phyloP scores from a whole-genome alignment of 139 green algal species.

The Dunaliella primolecta region DNA sequence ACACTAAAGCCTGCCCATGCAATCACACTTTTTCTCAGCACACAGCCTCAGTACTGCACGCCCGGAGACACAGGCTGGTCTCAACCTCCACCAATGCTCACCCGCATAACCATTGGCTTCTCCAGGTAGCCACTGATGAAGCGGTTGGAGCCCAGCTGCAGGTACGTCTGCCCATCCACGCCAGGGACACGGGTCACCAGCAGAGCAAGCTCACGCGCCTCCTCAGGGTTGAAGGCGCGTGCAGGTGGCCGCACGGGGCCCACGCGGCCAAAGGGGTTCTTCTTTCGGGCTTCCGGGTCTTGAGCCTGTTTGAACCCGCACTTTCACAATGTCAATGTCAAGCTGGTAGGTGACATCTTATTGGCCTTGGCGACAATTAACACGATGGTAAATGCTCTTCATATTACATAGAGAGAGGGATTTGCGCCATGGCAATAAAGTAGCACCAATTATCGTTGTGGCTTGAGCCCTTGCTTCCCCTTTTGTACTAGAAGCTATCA shows the following conservation, averaged over 20 bases:
- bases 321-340: no score
- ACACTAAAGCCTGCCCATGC: no score
- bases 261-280: constrained; percentile 61
- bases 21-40: no score
- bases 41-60: no score
- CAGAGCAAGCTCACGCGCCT: constrained; percentile 38
- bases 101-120: constrained; percentile 70
- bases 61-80: no score
- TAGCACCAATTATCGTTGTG: no score
- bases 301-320: neutral
- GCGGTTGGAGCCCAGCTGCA: constrained; percentile 35
- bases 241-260: constrained; percentile 56
- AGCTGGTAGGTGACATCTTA: no score
- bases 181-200: constrained; percentile 12
- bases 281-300: constrained; percentile 27
- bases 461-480: no score
- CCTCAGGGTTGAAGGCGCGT: constrained; percentile 62
- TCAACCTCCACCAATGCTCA: constrained; percentile 22
- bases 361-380: no score
- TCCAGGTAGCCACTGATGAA: constrained; percentile 87
- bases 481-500: no score
- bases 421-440: neutral
- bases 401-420: no score
- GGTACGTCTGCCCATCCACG: constrained; percentile 17
- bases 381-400: no score